Evolutionary conservation across 768 basidiomycete genomes (phyloP).

Genomic region (Tricholomella constricta): DNA sequence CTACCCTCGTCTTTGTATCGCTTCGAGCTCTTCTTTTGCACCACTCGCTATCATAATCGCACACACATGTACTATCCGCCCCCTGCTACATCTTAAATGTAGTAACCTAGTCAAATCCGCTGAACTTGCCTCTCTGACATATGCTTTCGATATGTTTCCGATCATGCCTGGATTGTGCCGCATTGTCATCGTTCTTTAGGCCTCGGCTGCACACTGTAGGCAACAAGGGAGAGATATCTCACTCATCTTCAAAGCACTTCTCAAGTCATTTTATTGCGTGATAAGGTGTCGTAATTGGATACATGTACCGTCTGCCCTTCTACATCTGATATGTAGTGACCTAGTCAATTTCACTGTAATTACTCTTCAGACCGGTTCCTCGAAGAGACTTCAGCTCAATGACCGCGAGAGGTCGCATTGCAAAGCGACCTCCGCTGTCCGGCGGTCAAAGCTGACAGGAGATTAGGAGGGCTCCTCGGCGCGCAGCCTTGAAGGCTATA

Average conservation of each 20-base stretch:
- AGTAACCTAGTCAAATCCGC: not conserved
- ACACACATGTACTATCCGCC: slow-evolving; percentile 8
- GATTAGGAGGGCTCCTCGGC: not conserved
- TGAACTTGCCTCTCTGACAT: not conserved
- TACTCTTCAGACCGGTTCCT: not conserved
- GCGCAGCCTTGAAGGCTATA: not conserved
- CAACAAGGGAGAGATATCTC: too few species aligned
- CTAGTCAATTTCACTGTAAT: not conserved
- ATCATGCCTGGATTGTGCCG: too few species aligned
- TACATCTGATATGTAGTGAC: not conserved
- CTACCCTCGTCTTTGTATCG: slow-evolving; percentile 17
- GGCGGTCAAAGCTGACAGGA: not conserved
- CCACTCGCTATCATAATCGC: slow-evolving; percentile 22
- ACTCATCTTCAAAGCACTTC: too few species aligned
- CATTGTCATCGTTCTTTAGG: too few species aligned
- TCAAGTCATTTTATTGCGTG: too few species aligned
- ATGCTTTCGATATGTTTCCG: too few species aligned
- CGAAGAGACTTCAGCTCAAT: not conserved
- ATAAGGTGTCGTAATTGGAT: too few species aligned
- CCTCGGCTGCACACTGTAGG: too few species aligned
- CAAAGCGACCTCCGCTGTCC: not conserved
- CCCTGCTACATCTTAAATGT: not conserved
- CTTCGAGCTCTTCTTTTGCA: slow-evolving; percentile 19
- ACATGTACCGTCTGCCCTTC: slow-evolving; percentile 3
- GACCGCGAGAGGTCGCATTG: not conserved